Evolutionary conservation across 208 protist species (phyloP).

Genomic region (Strigomonas galati): DNA sequence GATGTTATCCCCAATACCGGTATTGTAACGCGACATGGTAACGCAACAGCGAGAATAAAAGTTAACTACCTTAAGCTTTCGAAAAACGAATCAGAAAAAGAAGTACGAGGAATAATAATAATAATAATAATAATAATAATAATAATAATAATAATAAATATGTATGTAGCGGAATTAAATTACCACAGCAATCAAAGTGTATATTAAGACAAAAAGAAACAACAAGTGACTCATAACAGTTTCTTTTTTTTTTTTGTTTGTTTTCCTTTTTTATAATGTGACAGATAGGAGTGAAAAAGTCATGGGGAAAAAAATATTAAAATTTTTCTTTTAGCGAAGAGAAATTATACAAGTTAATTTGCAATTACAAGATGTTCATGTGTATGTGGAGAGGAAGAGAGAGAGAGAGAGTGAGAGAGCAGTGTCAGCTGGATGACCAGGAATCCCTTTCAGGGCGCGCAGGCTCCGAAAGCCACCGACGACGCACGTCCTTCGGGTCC

Average conservation of each 20-base stretch:
- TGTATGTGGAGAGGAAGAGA: not conserved
- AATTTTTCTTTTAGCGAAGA: too few species aligned
- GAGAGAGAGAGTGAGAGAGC: not conserved
- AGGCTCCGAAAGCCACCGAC: constrained; percentile 25
- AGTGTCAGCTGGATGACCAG: constrained; percentile 1
- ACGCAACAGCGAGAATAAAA: not conserved
- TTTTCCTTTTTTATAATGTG: not conserved
- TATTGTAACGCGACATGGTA: constrained; percentile 84
- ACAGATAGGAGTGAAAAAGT: not conserved
- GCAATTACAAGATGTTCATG: too few species aligned
- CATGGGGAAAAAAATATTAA: not conserved
- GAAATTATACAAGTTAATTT: too few species aligned
- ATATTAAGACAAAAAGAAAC: constrained; percentile 11
- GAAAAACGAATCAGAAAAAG: not conserved
- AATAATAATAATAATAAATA: not conserved
- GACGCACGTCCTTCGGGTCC: constrained; percentile 24
- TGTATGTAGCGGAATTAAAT: constrained; percentile 3
- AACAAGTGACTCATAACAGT: not conserved
- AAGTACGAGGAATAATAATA: not conserved
- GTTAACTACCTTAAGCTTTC: not conserved
- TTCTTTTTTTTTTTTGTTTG: not conserved
- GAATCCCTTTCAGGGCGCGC: constrained; percentile 33
- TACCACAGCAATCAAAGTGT: constrained; percentile 16
- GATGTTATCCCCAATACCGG: constrained; percentile 75
- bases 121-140: constrained; percentile 6